Base-by-base conservation (phyloP, 2,329 filamentous ascomycete species). In the Clonostachys rosea region DNA sequence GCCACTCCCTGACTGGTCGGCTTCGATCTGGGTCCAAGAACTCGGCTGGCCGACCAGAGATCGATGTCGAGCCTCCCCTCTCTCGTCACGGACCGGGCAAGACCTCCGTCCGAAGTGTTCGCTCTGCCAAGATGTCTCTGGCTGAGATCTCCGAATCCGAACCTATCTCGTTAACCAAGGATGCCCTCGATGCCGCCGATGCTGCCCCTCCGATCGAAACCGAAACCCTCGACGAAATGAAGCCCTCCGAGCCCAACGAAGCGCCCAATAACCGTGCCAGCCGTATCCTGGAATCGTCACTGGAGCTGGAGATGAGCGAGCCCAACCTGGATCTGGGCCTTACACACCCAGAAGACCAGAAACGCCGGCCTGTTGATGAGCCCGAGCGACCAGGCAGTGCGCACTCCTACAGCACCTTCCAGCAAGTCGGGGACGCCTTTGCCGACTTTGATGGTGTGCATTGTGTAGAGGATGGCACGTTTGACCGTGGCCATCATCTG, bases 381-480 rank as follows among this genome's bases (percentile, higher is more conserved):
- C 24, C 24, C 8, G 24, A 30, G 24, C 24, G 24, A 30, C 24
- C 24, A 10, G 24, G 24, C 24, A 30, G 24, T 9, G 24, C 36
- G 3, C 17, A 39, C 17, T 39, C 36, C 11, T 18, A 39, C 42
- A 77, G 78, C 47, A 87, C 86, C 3, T 83, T 75, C 48, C 82
- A 86, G 34, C 82, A 87, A 59, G 80, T 80, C 16, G 71, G 82
- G 68, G 74, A 76, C 37, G 79, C 87, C 4, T 94, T 92, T 69
- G 78, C 82, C 40, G 87, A 91, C 61, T 94, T 94, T 59, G 89
- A 94, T 60, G 89, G 89, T 36, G 84, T 86, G 13, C 87, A 92
- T 59, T 89, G 83, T 61, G 76, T 80, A 30, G 78, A 18, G 68
- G 69, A 14, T 53, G 55, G 17, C 16, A 30, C 24, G 24, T 30